Conservation (phyloP, 768 basidiomycete species). For the Tulasnella sp. region DNA sequence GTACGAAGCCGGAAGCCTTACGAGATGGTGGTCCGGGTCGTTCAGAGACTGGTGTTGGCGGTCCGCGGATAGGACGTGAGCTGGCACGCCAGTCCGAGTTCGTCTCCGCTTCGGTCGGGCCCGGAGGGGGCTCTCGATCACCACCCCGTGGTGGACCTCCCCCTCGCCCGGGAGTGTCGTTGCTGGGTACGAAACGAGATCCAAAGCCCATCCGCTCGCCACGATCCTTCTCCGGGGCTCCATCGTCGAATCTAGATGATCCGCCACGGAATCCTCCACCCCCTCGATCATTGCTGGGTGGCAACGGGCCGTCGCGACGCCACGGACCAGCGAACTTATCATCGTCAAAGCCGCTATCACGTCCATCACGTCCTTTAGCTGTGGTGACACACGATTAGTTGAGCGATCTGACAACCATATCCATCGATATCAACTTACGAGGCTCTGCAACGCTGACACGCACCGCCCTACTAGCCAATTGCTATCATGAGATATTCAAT, state of each 20-base stretch:
- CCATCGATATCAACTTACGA: constrained; percentile 46
- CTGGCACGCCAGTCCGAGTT: constrained; percentile 17
- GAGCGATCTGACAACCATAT: too few species aligned
- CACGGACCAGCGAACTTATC: constrained; percentile 62
- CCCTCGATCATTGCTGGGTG: constrained; percentile 28
- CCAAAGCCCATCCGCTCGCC: constrained; percentile 20
- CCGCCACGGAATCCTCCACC: constrained; percentile 12
- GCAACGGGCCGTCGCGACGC: constrained; percentile 81
- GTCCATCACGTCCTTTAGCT: constrained; percentile 58
- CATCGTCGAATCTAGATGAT: constrained; percentile 5
- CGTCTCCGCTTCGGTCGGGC: constrained; percentile 10
- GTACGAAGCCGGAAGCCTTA: constrained; percentile 44
- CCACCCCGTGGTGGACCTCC: constrained; percentile 6
- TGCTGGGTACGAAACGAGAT: constrained; percentile 21
- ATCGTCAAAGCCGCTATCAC: constrained; percentile 48
- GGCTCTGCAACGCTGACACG: constrained; percentile 94
- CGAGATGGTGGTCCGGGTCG: constrained; percentile 34
- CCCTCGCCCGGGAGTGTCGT: constrained; percentile 16
- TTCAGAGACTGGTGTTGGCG: constrained; percentile 21
- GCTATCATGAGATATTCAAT: constrained; percentile 30
- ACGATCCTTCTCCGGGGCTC: constrained; percentile 20
- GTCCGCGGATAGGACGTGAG: constrained; percentile 15
- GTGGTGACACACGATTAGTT: constrained; percentile 8
- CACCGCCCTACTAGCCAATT: constrained; percentile 65
- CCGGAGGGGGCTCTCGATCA: neutral